Evolutionary conservation across 1,284 basidiomycete species (phyloP), one percentile per base, ranked within the genome.

Genomic region (Coniferiporia sulphurascens): DNA sequence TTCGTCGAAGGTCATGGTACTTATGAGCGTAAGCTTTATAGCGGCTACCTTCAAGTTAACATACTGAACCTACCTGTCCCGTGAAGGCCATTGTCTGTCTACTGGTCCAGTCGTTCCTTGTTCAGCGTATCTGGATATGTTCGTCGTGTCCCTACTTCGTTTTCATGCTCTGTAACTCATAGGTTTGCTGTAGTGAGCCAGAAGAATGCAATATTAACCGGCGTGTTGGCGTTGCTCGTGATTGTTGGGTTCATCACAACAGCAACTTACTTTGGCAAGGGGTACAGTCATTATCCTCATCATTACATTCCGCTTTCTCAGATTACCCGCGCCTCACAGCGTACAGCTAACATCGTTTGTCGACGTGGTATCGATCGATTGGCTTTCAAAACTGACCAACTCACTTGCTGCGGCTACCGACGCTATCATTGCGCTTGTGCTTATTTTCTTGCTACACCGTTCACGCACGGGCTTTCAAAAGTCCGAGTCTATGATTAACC

Each of bases 401-500:
- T 45, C 35, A 43, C 56, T 62, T 34, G 21, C 52, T 12, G 61
- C 63, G n/a, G 55, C 54, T 6, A 55, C 58, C n/a, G 63, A 64
- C 19, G 32, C 62, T 27, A 44, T 46, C 44, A 64, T 64, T 41
- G 61, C 63, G 15, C 41, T 22, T 7, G 22, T 51, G 8, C 62
- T 64, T 49, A 60, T 61, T 19, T 62, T 44, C 61, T 52, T 60
- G 8, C 56, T 64, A 6, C 45, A 62, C 44, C 35, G 49, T 32
- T 56, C 58, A 13, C 54, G 61, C 17, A 62, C 61, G 8, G 63
- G 63, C 13, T 60, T 62, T 51, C 48, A 19, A 32, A 51, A 46
- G n/a, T 58, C 60, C n/a, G 63, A 64, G 32, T 55, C 58, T 13
- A 53, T 62, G 43, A 57, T 64, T 34, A 64, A 59, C 34, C 52